Evolutionary conservation across 805 yeast genomes (phyloP), one percentile per base, ranked within the genome.

Genomic region (Teunomyces lycoperdinae): DNA sequence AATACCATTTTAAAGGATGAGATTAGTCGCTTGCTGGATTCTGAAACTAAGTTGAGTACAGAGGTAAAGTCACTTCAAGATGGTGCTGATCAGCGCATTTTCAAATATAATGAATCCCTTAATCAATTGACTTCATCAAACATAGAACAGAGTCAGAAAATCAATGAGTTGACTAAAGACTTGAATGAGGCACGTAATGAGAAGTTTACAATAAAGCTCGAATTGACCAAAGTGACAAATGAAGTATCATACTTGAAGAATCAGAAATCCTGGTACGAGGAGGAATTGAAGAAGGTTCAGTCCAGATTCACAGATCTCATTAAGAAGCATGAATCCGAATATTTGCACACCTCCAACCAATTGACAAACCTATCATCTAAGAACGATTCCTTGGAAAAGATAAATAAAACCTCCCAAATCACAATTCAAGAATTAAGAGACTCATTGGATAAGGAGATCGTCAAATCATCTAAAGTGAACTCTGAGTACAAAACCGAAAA

Each of bases 391-490:
- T 60, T 62, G 26, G 60, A 53, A 31, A 51, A 48, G 26, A 76
- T 52, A 77, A 83, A 50, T 63, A 70, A 42, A 14, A 46, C 48
- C n/a, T 58, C 79, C 4, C 60, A 78, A 26, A 53, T 70, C 1
- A 71, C 78, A 46, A 62, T 81, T 24, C 79, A 78, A 52, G 67
- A 73, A 3, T 60, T 84, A 26, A 74, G 73, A 20, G 80, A 76
- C 52, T 68, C 74, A 26, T 45, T 61, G 13, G 74, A 71, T 44
- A 44, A 49, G n/a, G 60, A 58, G 34, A 44, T 60, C 3, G 42
- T 57, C 5, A 47, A 59, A 32, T 52, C 50, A 6, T 50, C 63
- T 1, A 57, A 57, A 9, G 47, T 62, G 28, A 63, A 59, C 40
- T 58, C 64, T 11, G 57, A 60, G 28, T 54, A 54, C 28, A 68